Conservation (phyloP, 805 yeast genomes). For the Metschnikowia similis region DNA sequence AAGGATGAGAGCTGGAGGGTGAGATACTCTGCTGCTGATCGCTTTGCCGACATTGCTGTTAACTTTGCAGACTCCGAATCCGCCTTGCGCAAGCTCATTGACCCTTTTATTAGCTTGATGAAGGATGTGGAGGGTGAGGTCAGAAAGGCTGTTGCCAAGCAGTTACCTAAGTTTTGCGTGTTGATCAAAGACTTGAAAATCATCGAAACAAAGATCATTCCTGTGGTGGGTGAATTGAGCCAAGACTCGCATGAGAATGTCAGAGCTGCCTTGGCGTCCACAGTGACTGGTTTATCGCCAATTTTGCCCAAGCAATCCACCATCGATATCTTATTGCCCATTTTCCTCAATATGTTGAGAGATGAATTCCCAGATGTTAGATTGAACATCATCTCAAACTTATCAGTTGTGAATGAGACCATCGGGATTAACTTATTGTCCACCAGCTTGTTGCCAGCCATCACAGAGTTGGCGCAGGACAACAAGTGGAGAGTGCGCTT, state of each 20-base stretch:
- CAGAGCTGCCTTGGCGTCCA: slow-evolving; percentile 85
- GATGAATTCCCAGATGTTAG: slow-evolving; percentile 97
- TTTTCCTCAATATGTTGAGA: slow-evolving; percentile 86
- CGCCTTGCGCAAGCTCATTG: slow-evolving; percentile 56
- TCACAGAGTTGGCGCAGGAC: slow-evolving; percentile 92
- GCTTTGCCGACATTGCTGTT: slow-evolving; percentile 69
- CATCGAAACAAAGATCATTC: slow-evolving; percentile 68
- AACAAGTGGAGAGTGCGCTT: slow-evolving; percentile 96
- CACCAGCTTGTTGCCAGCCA: slow-evolving; percentile 88
- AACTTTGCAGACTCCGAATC: slow-evolving; percentile 56
- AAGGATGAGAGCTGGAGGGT: slow-evolving; percentile 97
- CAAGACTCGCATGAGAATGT: slow-evolving; percentile 92
- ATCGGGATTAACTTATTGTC: slow-evolving; percentile 87
- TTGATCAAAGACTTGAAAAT: slow-evolving; percentile 44
- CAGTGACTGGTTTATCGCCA: slow-evolving; percentile 83
- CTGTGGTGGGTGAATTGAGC: slow-evolving; percentile 76
- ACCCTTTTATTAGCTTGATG: slow-evolving; percentile 71
- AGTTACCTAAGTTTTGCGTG: slow-evolving; percentile 70
- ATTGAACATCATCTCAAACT: slow-evolving; percentile 85
- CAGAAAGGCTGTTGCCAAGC: slow-evolving; percentile 89
- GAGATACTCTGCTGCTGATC: slow-evolving; percentile 96
- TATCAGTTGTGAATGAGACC: slow-evolving; percentile 88
- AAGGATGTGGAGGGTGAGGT: slow-evolving; percentile 95
- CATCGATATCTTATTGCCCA: slow-evolving; percentile 76
- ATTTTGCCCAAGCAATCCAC: slow-evolving; percentile 81